These are phyloP conservation scores for Cyberlindnera amylophila DNA, from an alignment of 805 yeast genomes.

Conservation along the genomic window DNA sequence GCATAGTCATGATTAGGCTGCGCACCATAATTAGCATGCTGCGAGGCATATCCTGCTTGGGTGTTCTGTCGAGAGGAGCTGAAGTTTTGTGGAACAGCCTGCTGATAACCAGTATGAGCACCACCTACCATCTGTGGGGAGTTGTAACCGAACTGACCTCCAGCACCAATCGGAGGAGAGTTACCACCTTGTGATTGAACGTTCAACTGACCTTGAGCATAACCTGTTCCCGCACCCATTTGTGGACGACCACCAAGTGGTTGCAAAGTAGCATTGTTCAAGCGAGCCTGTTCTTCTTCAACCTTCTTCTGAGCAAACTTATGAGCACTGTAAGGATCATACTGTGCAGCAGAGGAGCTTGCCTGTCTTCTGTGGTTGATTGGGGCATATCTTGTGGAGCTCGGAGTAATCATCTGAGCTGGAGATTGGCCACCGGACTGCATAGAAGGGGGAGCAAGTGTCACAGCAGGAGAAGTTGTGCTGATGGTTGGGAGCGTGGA, in stretches of 20 bases:
- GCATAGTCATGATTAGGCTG: neutral
- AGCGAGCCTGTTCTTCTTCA: constrained; percentile 6
- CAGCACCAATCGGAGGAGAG: neutral
- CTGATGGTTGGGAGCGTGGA: constrained; percentile 3
- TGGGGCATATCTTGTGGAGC: constrained; percentile 38
- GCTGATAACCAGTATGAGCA: too few species aligned
- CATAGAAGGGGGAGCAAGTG: constrained; percentile 9
- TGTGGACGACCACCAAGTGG: too few species aligned
- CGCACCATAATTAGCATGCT: neutral
- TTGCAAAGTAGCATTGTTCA: neutral
- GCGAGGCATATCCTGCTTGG: neutral
- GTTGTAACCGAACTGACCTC: too few species aligned
- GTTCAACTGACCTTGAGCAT: neutral
- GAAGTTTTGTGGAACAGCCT: neutral
- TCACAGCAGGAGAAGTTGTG: neutral
- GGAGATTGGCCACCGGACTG: constrained; percentile 18
- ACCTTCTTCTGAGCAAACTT: constrained; percentile 11
- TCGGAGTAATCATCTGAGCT: constrained; percentile 14
- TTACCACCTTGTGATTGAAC: neutral
- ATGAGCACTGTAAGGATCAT: constrained; percentile 26
- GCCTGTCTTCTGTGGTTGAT: constrained; percentile 29
- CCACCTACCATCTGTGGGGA: too few species aligned
- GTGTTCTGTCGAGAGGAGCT: neutral
- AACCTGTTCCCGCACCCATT: neutral
- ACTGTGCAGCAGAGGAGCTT: constrained; percentile 27